Evolutionary conservation across 306 rosid species (phyloP), one percentile per base, ranked within the genome.

Genomic region (Rosa multiflora): DNA sequence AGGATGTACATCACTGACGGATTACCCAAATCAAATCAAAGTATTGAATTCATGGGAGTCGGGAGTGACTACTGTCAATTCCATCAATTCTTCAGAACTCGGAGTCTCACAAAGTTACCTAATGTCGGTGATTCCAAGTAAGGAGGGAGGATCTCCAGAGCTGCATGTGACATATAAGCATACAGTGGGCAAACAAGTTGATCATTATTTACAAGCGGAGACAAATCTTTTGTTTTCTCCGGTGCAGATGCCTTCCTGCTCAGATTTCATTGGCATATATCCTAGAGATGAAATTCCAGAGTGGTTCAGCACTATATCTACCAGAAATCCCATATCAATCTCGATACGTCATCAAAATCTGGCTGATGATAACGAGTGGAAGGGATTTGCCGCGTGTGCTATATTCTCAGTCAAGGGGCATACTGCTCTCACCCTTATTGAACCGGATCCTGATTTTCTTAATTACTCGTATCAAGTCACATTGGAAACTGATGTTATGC

Each of bases 381-480:
- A 72, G 37, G 73, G 82, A 20, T 46, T 79, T 48, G 77, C 73
- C 0, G 7, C 61, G 7, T 56, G 37, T 62, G 82, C 82, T 79
- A 39, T 48, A 23, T 79, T 47, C 37, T 53, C 12, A 72, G 0
- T 70, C 8, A 73, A 78, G n/a, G 20, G 43, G 5, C 64, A 39
- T 4, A 62, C 44, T 72, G 61, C 11, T 53, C 32, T 11, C 47
- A 52, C 49, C 20, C 1, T 12, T 23, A 1, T 0, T 37, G 48
- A 17, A 10, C 21, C 66, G 4, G 66, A n/a, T 53, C 2, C 6
- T 0, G 6, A 55, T 5, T 2, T 23, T 53, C 37, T 12, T 12
- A 13, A 26, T 52, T 55, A 53, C 66, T 53, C 56, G 5, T 73
- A 18, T 12, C 5, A n/a, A 53, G 37, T 17, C 66, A 11, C 5